Conservation (phyloP, 768 basidiomycete genomes). For the Podaxis carcinomalis region DNA sequence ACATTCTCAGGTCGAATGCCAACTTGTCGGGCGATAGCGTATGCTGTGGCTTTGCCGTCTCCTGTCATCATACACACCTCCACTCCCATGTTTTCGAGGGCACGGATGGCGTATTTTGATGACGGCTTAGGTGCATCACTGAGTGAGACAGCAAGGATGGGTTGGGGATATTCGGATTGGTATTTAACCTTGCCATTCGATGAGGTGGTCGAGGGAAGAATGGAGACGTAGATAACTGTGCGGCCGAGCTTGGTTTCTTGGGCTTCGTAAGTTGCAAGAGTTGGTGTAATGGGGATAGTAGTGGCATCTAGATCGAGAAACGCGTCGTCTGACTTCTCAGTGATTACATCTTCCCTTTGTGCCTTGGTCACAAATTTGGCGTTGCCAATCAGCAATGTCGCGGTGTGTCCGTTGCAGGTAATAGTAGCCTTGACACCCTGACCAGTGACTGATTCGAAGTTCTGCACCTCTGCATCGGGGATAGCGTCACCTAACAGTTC, state of each 20-base stretch:
- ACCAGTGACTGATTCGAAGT: constrained; percentile 88
- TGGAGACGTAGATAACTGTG: constrained; percentile 84
- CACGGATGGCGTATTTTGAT: constrained; percentile 75
- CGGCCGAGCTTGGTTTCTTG: constrained; percentile 71
- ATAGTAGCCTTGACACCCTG: constrained; percentile 79
- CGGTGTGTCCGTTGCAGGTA: constrained; percentile 43
- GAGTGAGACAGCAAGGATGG: constrained; percentile 78
- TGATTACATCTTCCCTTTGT: constrained; percentile 49
- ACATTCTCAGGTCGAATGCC: constrained; percentile 83
- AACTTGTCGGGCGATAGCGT: constrained; percentile 85
- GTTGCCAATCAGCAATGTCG: constrained; percentile 73
- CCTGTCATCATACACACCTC: constrained; percentile 94
- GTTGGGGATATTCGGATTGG: constrained; percentile 35
- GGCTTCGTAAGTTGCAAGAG: constrained; percentile 60
- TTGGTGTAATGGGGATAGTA: constrained; percentile 40
- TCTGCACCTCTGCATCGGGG: constrained; percentile 53
- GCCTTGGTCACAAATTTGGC: constrained; percentile 53
- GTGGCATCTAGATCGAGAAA: constrained; percentile 9
- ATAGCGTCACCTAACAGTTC: constrained; percentile 42
- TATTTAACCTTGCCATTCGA: constrained; percentile 15
- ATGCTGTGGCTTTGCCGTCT: constrained; percentile 80
- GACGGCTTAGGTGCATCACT: constrained; percentile 86
- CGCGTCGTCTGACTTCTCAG: constrained; percentile 37
- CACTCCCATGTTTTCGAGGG: constrained; percentile 86
- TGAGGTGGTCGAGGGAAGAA: constrained; percentile 28